phyloP scores from a whole-genome alignment of 2,329 filamentous ascomycete genomes.

The Penicillium hesseltinei region DNA sequence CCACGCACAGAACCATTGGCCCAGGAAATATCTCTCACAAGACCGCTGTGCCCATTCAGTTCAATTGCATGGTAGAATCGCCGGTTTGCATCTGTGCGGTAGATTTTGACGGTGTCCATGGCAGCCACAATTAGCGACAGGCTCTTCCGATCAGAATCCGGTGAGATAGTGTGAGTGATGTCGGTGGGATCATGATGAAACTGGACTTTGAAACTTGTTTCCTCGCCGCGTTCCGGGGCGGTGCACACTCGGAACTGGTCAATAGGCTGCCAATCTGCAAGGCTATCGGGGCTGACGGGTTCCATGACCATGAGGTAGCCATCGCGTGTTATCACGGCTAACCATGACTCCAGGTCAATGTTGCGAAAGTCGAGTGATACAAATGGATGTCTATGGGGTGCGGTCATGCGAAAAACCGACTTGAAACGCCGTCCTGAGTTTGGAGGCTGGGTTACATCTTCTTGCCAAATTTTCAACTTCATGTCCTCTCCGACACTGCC shows the following conservation, averaged over 20 bases:
- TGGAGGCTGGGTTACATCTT: constrained; percentile 76
- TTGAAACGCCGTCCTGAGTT: constrained; percentile 77
- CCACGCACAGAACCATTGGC: constrained; percentile 86
- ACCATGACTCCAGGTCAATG: constrained; percentile 76
- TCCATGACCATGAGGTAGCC: constrained; percentile 78
- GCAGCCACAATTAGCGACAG: constrained; percentile 80
- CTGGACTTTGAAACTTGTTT: constrained; percentile 78
- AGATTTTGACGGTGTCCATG: constrained; percentile 79
- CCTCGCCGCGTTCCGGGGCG: constrained; percentile 73
- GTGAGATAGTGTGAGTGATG: constrained; percentile 72
- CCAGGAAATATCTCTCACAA: constrained; percentile 89
- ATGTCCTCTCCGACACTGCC: constrained; percentile 88
- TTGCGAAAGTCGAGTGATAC: constrained; percentile 84
- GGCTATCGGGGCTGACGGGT: constrained; percentile 77
- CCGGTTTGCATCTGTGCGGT: constrained; percentile 69
- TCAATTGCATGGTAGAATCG: constrained; percentile 84
- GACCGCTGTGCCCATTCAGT: constrained; percentile 67
- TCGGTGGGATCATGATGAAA: constrained; percentile 79
- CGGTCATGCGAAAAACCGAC: constrained; percentile 59
- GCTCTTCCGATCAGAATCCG: constrained; percentile 76
- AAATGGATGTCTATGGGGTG: constrained; percentile 67
- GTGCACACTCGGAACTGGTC: constrained; percentile 74
- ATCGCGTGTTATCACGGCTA: constrained; percentile 80
- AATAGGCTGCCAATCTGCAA: constrained; percentile 71
- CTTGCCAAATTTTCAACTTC: constrained; percentile 87